A percentile compares a stretch with the other conserved stretches of the same genome.
These are phyloP conservation scores for Solanum hybrid DNA, from an alignment of 305 asterid species.

Conservation along the genomic window DNA sequence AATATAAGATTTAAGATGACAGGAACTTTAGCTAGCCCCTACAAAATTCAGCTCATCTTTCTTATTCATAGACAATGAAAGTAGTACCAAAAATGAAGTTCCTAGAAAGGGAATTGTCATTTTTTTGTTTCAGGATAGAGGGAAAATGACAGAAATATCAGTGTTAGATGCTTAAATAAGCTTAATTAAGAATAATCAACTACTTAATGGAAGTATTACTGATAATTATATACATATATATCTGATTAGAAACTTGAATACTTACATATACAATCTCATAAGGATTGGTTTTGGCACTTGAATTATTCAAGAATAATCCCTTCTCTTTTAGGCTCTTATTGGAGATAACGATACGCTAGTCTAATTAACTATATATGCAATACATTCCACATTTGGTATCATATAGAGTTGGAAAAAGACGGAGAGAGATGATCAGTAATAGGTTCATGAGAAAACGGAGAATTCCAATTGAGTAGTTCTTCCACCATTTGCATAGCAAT, in stretches of 20 bases:
- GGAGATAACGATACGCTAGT: neutral
- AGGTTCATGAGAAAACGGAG: constrained; percentile 8
- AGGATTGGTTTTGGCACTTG: neutral
- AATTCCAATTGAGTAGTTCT: constrained; percentile 58
- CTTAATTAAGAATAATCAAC: neutral
- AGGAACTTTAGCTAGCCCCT: neutral
- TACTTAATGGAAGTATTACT: neutral
- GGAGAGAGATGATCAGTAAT: neutral
- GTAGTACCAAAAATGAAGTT: neutral
- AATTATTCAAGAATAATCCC: neutral
- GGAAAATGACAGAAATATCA: neutral
- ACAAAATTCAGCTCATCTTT: neutral
- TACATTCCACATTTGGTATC: neutral
- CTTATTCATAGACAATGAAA: neutral
- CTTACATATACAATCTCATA: neutral
- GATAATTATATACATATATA: neutral
- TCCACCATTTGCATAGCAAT: constrained; percentile 80
- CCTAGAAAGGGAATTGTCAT: neutral
- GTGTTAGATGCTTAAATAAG: neutral
- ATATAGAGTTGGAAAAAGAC: neutral
- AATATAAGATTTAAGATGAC: neutral
- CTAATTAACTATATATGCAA: neutral
- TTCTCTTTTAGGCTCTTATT: neutral
- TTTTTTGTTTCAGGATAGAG: neutral
- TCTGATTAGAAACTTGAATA: neutral